Evolutionary conservation across 768 basidiomycete genomes (phyloP).

Genomic region (Mycena pura): DNA sequence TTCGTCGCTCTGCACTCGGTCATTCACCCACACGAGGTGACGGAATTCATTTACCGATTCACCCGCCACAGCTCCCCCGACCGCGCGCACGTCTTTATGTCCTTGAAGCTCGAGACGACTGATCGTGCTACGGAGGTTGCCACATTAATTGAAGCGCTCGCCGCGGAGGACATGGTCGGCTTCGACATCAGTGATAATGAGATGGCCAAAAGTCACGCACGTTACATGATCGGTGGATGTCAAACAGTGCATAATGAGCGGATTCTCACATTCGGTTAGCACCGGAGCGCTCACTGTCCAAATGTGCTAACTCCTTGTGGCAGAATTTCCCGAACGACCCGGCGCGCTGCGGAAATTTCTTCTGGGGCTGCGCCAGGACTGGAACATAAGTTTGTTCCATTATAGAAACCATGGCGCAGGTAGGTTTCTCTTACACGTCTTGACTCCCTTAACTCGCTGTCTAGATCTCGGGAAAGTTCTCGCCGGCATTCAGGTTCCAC

Average conservation of each 20-base stretch:
- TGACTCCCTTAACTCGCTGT: not conserved
- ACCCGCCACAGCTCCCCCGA: conserved; percentile 63
- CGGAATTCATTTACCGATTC: conserved; percentile 96
- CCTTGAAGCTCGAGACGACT: conserved; percentile 80
- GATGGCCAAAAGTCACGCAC: conserved; percentile 90
- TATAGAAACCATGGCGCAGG: conserved; percentile 98
- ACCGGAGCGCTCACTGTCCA: not conserved
- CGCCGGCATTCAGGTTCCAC: conserved; percentile 92
- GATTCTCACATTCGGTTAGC: conserved; percentile 90
- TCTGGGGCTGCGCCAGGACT: conserved; percentile 77
- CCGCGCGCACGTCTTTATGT: conserved; percentile 86
- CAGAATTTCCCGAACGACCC: conserved; percentile 96
- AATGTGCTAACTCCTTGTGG: no score
- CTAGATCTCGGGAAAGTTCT: conserved; percentile 92
- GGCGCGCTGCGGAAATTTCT: conserved; percentile 92
- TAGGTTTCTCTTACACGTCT: conserved; percentile 40
- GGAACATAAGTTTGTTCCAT: conserved; percentile 98
- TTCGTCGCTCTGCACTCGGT: conserved; percentile 87
- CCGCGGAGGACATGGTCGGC: conserved; percentile 76
- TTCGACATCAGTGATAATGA: conserved; percentile 94
- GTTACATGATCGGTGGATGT: conserved; percentile 94
- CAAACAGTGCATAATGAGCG: conserved; percentile 82
- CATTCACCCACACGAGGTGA: conserved; percentile 91
- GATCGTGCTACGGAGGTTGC: conserved; percentile 66
- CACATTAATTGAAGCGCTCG: conserved; percentile 68